Evolutionary conservation across 2,329 filamentous ascomycete genomes (phyloP), one percentile per base, ranked within the genome.

Genomic region (Ceratocystis huliohia): DNA sequence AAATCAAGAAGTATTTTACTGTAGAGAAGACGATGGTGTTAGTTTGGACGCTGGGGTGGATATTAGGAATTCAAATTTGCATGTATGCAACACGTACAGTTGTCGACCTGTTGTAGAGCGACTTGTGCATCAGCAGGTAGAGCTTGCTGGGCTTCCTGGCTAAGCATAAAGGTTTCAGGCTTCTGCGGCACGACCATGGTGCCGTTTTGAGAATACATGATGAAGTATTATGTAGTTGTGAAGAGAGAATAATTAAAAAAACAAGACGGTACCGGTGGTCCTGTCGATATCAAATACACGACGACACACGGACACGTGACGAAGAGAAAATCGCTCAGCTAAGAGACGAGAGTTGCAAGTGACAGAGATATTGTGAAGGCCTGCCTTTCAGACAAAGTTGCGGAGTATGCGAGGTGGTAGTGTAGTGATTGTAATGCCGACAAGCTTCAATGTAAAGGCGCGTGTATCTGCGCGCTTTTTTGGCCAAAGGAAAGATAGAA

Each of bases 1-100:
- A 99, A 72, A 99, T 96, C 78, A 99, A 88, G 78, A 99, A 99
- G 79, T 97, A 99, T 84, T 99, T 99, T 74, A 99, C 92, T 96
- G 75, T 13, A 33, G 15, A 48, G 70, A 67, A n/a, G 66, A 61
- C 22, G 41, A 17, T 4, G 33, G 37, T 44, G 67, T 73, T 69
- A 75, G 72, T 28, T 45, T 2, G 45, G 41, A 13, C 10, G 37
- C 37, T 13, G 1, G 13, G 37, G 4, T 41, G 20, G 53, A 28
- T 2, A 5, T 33, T 30, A 57, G 37, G 37, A 41, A 41, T 41
- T 41, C 10, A 15, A 4, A 41, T 41, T 41, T 41, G 37, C 37
- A 13, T 13, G 10, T 41, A 13, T 41, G 20, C 45, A 33, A 33
- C 22, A 73, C 91, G 79, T 82, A 96, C 92, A 80, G 78, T 97